A percentile compares a stretch with the other conserved stretches of the same genome.
Evolutionary conservation across 2,329 filamentous ascomycete genomes (phyloP).

Genomic region (Calonectria ilicicola): DNA sequence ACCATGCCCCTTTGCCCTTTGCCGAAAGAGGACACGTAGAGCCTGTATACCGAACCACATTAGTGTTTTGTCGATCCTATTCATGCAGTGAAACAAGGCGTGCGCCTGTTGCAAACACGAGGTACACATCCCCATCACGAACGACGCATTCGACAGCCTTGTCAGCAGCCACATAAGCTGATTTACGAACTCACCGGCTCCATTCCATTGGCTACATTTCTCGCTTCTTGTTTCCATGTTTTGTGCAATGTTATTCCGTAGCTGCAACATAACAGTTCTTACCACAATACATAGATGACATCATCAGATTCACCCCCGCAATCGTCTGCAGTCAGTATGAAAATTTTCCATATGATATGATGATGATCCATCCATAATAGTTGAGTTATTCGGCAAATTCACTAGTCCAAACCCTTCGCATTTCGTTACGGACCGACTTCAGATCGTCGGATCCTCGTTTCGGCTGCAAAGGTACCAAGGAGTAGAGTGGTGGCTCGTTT

Average conservation of each 20-base stretch:
- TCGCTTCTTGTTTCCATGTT: background rate
- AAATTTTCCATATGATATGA: background rate
- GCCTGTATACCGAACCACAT: background rate
- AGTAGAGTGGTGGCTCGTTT: background rate
- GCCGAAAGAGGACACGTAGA: background rate
- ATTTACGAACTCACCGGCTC: background rate
- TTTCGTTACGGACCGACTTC: background rate
- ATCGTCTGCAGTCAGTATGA: background rate
- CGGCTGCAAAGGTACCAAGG: background rate
- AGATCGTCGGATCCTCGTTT: background rate
- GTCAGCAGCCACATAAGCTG: conserved; percentile 11
- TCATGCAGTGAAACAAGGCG: background rate
- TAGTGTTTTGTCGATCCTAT: background rate
- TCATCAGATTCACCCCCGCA: background rate
- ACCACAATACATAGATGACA: background rate
- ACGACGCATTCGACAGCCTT: background rate
- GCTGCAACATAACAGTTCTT: background rate
- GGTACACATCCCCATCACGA: conserved; percentile 2
- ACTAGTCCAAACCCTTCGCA: background rate
- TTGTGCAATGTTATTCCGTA: background rate
- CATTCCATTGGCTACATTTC: conserved; percentile 3
- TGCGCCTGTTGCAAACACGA: conserved; percentile 1
- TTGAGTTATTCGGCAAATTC: background rate
- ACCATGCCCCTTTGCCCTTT: background rate
- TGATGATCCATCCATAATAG: too few relatives aligned